These are phyloP conservation scores for Penicillium olsonii DNA, from an alignment of 2,329 filamentous ascomycete species.

Conservation along the genomic window DNA sequence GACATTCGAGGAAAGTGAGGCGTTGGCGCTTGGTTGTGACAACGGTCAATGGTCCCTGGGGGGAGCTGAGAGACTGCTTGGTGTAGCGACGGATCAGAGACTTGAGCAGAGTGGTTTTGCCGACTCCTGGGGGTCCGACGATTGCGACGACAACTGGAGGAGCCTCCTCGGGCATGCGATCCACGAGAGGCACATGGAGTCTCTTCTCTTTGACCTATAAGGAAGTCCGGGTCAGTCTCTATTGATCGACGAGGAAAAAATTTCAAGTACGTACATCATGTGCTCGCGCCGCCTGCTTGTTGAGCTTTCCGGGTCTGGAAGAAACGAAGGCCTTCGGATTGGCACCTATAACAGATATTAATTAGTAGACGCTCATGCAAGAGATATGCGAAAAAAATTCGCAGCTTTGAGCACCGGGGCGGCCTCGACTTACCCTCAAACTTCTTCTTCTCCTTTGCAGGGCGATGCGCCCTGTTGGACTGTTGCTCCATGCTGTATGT, in stretches of 20 bases:
- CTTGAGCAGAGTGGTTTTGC: constrained; percentile 94
- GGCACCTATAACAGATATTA: constrained; percentile 52
- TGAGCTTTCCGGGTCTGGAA: constrained; percentile 76
- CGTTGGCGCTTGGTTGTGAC: constrained; percentile 95
- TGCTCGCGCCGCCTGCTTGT: constrained; percentile 63
- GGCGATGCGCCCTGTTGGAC: constrained; percentile 79
- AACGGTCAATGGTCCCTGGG: constrained; percentile 88
- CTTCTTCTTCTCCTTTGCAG: constrained; percentile 87
- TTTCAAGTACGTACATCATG: constrained; percentile 50
- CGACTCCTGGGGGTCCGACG: constrained; percentile 86
- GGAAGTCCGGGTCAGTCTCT: constrained; percentile 16
- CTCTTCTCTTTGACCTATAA: constrained; percentile 87
- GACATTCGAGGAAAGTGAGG: constrained; percentile 93
- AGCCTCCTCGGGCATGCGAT: constrained; percentile 91
- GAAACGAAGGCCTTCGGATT: constrained; percentile 93
- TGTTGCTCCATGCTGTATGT: constrained; percentile 71
- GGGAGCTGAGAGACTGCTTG: constrained; percentile 89
- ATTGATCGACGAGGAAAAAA: neutral
- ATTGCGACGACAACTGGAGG: constrained; percentile 91
- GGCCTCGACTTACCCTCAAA: constrained; percentile 54
- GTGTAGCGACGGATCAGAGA: constrained; percentile 91
- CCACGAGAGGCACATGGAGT: constrained; percentile 93
- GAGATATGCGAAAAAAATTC: constrained; percentile 5
- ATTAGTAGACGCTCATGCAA: constrained; percentile 14
- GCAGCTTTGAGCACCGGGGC: constrained; percentile 11